A percentile compares a stretch with the other conserved stretches of the same genome.
Conservation (phyloP, 1,139 yeast species). For the Candida labiduridarum region DNA sequence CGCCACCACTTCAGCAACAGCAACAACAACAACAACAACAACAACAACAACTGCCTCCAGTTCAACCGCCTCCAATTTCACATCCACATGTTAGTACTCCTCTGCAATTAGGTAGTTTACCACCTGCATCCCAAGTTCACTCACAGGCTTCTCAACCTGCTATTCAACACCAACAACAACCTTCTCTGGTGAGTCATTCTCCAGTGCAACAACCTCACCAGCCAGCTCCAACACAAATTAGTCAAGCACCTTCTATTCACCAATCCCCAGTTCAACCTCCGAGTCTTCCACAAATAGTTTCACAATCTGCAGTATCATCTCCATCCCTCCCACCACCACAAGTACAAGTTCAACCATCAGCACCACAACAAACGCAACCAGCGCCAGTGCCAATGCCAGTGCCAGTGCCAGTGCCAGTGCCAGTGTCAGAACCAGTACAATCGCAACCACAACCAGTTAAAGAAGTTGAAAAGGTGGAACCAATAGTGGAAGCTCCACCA, state of each 20-base stretch:
- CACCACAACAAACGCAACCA: neutral
- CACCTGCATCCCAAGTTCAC: conserved; percentile 2
- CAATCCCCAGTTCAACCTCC: conserved; percentile 2
- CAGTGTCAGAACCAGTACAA: conserved; percentile 2
- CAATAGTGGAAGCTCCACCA: conserved; percentile 1
- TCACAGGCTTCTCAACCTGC: conserved; percentile 1
- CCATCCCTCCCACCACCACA: too few species aligned
- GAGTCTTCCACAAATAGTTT: neutral
- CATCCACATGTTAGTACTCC: conserved; percentile 1
- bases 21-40: conserved; percentile 16
- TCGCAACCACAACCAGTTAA: conserved; percentile 11
- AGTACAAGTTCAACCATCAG: too few species aligned
- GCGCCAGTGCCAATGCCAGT: conserved; percentile 1
- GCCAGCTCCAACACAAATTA: conserved; percentile 2
- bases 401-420: conserved; percentile 6
- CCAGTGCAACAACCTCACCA: conserved; percentile 2
- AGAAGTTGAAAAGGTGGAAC: neutral
- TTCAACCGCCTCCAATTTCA: conserved; percentile 2
- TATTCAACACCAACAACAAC: conserved; percentile 1
- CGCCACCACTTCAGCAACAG: conserved; percentile 13
- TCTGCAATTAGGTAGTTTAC: conserved; percentile 2
- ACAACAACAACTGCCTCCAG: conserved; percentile 6
- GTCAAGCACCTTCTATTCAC: conserved; percentile 1
- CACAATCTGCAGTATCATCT: neutral
- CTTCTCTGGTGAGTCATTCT: neutral